Conservation (phyloP, 176 grass and related monocot genomes). For the Microstegium vimineum region DNA sequence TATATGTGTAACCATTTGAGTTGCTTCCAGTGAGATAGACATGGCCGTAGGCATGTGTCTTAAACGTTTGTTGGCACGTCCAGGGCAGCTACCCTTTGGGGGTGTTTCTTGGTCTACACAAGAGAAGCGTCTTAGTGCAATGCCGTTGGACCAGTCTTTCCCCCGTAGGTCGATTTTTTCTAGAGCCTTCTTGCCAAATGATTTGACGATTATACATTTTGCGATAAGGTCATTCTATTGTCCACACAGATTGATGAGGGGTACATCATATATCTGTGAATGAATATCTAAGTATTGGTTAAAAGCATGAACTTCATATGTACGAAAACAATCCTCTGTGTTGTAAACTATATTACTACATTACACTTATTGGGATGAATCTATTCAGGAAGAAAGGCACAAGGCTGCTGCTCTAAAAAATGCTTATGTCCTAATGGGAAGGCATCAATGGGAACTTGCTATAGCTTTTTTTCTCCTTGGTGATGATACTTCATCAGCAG, state of each 20-base stretch:
- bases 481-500: slow-evolving; percentile 73
- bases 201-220: background rate
- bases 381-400: slow-evolving; percentile 86
- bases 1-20: background rate
- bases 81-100: background rate
- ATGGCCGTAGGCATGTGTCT: background rate
- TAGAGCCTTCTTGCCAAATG: background rate
- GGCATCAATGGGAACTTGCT: slow-evolving; percentile 87
- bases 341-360: slow-evolving; percentile 20
- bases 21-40: background rate
- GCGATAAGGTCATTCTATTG: background rate
- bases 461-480: slow-evolving; percentile 95
- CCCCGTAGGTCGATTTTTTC: background rate
- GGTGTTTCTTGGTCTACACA: background rate
- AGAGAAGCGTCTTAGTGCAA: background rate
- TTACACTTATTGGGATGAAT: slow-evolving; percentile 30
- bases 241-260: background rate
- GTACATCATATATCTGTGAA: background rate
- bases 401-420: slow-evolving; percentile 95
- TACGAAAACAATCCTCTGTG: slow-evolving; percentile 1
- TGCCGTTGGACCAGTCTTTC: background rate
- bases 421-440: slow-evolving; percentile 98
- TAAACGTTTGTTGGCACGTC: background rate
- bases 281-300: background rate
- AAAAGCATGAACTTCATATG: slow-evolving; percentile 5